phyloP scores from a whole-genome alignment of 495 filamentous ascomycete species.

The Aspergillus egyptiacus region DNA sequence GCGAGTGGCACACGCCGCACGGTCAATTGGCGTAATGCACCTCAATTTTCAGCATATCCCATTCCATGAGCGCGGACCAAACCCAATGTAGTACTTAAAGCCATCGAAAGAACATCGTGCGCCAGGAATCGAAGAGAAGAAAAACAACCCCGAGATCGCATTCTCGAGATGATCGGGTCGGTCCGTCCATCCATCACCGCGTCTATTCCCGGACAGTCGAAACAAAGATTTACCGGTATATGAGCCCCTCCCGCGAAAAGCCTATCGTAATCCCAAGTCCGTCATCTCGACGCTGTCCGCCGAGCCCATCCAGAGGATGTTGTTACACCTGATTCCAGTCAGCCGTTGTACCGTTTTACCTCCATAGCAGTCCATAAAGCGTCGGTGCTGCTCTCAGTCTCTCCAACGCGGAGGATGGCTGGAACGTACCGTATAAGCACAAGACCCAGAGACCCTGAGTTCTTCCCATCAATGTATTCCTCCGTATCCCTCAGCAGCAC shows the following conservation, averaged over 20 bases:
- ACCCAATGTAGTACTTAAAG: conserved; percentile 16
- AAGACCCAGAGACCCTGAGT: conserved; percentile 74
- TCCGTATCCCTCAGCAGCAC: conserved; percentile 83
- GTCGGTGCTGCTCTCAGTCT: too few species aligned
- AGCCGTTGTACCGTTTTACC: too few species aligned
- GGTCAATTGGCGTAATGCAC: not conserved
- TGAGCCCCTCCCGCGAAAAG: conserved; percentile 5
- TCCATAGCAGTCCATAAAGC: too few species aligned
- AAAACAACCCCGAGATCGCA: conserved; percentile 9
- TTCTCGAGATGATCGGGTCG: conserved; percentile 4
- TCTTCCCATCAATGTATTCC: conserved; percentile 87
- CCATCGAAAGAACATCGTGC: conserved; percentile 17
- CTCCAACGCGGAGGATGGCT: not conserved
- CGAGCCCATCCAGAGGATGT: conserved; percentile 83
- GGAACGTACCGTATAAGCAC: conserved; percentile 77
- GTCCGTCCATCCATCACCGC: conserved; percentile 2
- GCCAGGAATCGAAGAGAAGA: conserved; percentile 16
- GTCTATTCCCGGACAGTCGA: conserved; percentile 7
- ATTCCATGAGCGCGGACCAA: conserved; percentile 3
- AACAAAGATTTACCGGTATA: conserved; percentile 7
- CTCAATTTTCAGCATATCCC: conserved; percentile 4
- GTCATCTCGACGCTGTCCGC: conserved; percentile 56
- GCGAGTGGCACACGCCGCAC: not conserved
- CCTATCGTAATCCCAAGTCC: conserved; percentile 43
- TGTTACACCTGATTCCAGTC: conserved; percentile 65